These are phyloP conservation scores for Saccharomycopsis lassenensis DNA, from an alignment of 805 yeast species.

Conservation along the genomic window DNA sequence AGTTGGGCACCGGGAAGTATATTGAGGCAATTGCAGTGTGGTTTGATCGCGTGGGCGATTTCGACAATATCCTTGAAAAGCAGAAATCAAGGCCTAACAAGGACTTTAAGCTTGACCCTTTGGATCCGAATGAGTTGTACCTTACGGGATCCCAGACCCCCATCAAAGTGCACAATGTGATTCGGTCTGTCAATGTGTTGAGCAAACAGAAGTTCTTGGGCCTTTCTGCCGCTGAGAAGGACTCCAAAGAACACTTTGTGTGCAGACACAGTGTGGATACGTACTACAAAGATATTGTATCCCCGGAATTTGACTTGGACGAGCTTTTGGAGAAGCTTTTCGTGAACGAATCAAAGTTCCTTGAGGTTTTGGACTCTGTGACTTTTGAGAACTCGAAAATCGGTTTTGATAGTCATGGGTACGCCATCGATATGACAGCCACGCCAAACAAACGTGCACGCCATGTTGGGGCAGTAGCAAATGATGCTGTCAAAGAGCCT, in stretches of 20 bases:
- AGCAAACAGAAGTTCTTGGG: not conserved
- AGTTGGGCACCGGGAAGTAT: constrained; percentile 6
- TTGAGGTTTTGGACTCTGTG: constrained; percentile 24
- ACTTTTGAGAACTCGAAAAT: constrained; percentile 1
- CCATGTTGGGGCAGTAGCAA: not conserved
- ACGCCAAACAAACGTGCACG: too few species aligned
- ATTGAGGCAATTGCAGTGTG: constrained; percentile 7
- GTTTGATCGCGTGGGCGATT: constrained; percentile 3
- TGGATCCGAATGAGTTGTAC: constrained; percentile 9
- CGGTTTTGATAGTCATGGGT: too few species aligned
- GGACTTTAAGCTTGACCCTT: not conserved
- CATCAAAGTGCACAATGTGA: constrained; percentile 4
- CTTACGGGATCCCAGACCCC: constrained; percentile 8
- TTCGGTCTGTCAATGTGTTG: constrained; percentile 7
- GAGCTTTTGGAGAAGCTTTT: constrained; percentile 23
- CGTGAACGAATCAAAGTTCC: constrained; percentile 25
- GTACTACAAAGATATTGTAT: constrained; percentile 24
- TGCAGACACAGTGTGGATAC: constrained; percentile 35
- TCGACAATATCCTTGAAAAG: constrained; percentile 1
- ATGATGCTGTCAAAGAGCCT: not conserved
- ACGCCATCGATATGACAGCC: too few species aligned
- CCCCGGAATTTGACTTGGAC: constrained; percentile 31
- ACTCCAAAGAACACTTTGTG: constrained; percentile 27
- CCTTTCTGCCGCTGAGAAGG: too few species aligned
- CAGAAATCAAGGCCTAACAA: too few species aligned